Percentiles rank a stretch among this genome's conserved stretches.
phyloP scores from a whole-genome alignment of 257 asterid species.

The Forsythia viridissima region DNA sequence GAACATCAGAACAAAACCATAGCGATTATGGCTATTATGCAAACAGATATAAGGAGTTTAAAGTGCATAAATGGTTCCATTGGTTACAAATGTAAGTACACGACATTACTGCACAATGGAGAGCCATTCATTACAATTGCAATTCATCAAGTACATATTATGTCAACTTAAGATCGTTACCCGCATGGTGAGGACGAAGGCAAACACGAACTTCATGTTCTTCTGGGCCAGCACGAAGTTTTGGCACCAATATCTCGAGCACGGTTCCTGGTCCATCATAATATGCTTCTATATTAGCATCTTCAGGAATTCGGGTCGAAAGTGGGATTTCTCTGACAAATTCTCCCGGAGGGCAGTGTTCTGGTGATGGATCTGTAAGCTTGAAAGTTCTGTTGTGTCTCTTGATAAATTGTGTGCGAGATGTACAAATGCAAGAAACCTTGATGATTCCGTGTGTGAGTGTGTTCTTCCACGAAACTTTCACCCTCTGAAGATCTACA shows the following conservation, averaged over 20 bases:
- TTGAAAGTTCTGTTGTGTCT: conserved; percentile 47
- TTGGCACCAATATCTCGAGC: conserved; percentile 53
- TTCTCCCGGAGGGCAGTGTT: conserved; percentile 59
- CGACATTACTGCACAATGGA: conserved; percentile 11
- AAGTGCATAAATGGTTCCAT: conserved; percentile 11
- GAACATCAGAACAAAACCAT: conserved; percentile 26
- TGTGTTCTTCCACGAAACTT: conserved; percentile 72
- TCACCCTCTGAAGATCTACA: conserved; percentile 65
- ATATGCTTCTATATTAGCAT: conserved; percentile 53
- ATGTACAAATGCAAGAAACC: conserved; percentile 42
- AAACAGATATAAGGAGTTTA: not conserved
- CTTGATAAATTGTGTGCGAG: conserved; percentile 40
- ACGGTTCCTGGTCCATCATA: conserved; percentile 40
- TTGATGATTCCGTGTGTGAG: conserved; percentile 45
- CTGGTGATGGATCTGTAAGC: conserved; percentile 41
- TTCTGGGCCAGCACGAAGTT: conserved; percentile 40
- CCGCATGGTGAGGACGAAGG: conserved; percentile 48
- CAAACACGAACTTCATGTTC: conserved; percentile 58
- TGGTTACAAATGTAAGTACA: conserved; percentile 5
- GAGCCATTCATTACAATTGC: not conserved
- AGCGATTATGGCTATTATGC: not conserved
- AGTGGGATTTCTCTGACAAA: conserved; percentile 50
- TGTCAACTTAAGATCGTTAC: conserved; percentile 47
- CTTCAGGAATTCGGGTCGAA: conserved; percentile 49
- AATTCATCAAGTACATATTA: conserved; percentile 16